Conservation (phyloP, 768 basidiomycete species). For the Asterophora lycoperdoides region DNA sequence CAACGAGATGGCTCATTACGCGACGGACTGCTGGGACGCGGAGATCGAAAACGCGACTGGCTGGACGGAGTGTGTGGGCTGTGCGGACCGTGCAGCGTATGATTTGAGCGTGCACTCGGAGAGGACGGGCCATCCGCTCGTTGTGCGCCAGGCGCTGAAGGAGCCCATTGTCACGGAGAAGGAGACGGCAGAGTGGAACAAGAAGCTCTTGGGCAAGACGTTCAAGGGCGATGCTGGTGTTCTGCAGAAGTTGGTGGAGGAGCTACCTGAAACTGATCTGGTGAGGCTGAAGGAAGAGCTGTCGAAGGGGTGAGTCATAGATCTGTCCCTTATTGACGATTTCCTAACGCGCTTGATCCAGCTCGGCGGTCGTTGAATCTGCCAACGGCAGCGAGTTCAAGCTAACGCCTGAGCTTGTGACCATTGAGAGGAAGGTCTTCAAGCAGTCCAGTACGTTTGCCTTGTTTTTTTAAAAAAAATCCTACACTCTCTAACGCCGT, state of each 20-base stretch:
- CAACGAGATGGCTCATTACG: conserved; percentile 99
- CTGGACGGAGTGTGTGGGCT: conserved; percentile 99
- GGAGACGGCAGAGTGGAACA: conserved; percentile 76
- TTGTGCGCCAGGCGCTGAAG: conserved; percentile 82
- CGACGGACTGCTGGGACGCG: conserved; percentile 99
- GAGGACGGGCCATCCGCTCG: conserved; percentile 78
- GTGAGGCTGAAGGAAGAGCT: conserved; percentile 66
- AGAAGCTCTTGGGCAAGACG: conserved; percentile 84
- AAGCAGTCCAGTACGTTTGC: conserved; percentile 72
- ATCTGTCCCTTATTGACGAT: not conserved
- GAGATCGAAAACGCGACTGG: conserved; percentile 88
- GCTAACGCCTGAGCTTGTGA: conserved; percentile 69
- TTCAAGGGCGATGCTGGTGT: conserved; percentile 78
- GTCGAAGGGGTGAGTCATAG: conserved; percentile 56
- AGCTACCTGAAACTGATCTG: conserved; percentile 64
- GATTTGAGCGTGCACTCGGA: conserved; percentile 87
- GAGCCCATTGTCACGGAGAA: conserved; percentile 82
- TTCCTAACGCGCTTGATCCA: conserved; percentile 21
- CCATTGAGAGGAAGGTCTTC: conserved; percentile 78
- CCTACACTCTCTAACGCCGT: not conserved
- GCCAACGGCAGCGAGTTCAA: conserved; percentile 64
- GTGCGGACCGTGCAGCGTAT: conserved; percentile 97
- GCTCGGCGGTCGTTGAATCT: conserved; percentile 50
- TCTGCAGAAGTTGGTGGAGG: conserved; percentile 60
- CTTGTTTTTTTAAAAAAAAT: not conserved